Percentiles rank a stretch among this genome's conserved stretches.
Conservation (phyloP, 2,329 filamentous ascomycete species). For the Fusarium incarnatum region DNA sequence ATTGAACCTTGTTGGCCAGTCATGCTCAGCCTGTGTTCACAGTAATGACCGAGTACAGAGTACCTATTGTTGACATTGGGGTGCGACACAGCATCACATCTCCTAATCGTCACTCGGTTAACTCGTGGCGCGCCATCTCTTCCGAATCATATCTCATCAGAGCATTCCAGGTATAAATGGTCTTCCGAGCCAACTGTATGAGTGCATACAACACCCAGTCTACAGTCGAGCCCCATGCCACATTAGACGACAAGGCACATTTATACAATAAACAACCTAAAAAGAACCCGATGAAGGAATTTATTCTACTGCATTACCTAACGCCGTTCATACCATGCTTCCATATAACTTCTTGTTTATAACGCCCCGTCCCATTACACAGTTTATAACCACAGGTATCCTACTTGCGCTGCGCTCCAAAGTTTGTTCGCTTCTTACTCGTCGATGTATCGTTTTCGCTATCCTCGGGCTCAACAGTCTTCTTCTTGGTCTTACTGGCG, state of each 20-base stretch:
- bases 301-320: slow-evolving; percentile 1
- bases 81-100: background rate
- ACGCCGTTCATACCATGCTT: slow-evolving; percentile 24
- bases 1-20: background rate
- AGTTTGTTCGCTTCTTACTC: slow-evolving; percentile 68
- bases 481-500: slow-evolving; percentile 65
- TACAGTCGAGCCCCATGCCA: background rate
- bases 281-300: background rate
- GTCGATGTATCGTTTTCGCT: slow-evolving; percentile 69
- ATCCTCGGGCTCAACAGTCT: slow-evolving; percentile 60
- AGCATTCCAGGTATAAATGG: background rate
- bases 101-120: background rate
- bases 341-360: background rate
- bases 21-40: background rate
- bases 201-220: background rate
- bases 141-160: no score
- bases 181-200: background rate
- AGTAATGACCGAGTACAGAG: background rate
- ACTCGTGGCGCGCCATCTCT: background rate
- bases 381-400: background rate
- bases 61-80: background rate
- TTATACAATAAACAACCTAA: background rate
- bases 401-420: slow-evolving; percentile 65
- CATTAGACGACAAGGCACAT: background rate
- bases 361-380: slow-evolving; percentile 17